Conservation (phyloP, 331 rosid species). For the Pyracantha coccinea region DNA sequence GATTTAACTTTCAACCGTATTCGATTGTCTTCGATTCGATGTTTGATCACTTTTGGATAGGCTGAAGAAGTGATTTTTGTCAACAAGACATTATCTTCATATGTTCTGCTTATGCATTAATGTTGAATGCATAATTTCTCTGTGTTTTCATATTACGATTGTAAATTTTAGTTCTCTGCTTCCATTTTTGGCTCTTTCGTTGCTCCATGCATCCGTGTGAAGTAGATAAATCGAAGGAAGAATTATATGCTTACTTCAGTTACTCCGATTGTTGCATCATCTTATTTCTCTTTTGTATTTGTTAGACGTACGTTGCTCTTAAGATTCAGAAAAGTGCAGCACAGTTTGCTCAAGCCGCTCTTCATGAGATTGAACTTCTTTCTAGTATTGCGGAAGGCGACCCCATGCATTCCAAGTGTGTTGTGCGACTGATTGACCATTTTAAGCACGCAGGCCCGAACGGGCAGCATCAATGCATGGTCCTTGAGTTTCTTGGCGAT, state of each 20-base stretch:
- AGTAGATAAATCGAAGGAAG: neutral
- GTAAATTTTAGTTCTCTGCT: neutral
- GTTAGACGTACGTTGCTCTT: slow-evolving; percentile 83
- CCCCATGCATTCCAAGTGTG: slow-evolving; percentile 65
- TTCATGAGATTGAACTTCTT: slow-evolving; percentile 84
- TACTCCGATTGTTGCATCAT: neutral
- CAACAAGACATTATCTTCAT: neutral
- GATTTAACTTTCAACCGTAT: neutral
- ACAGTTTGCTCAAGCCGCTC: slow-evolving; percentile 89
- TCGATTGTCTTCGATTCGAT: neutral
- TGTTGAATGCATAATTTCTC: neutral
- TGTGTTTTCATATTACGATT: neutral
- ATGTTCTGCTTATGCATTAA: neutral
- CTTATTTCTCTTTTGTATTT: neutral
- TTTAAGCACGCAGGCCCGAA: slow-evolving; percentile 96
- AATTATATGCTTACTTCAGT: neutral
- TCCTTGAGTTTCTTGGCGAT: slow-evolving; percentile 94
- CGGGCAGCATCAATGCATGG: slow-evolving; percentile 98
- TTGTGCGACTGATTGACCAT: slow-evolving; percentile 75
- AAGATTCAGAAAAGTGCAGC: slow-evolving; percentile 99
- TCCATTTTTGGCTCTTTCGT: neutral
- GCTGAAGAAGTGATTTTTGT: neutral
- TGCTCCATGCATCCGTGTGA: neutral
- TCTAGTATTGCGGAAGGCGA: slow-evolving; percentile 56
- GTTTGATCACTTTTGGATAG: neutral